phyloP scores from a whole-genome alignment of 2,329 filamentous ascomycete species.

The Cercospora janseana region DNA sequence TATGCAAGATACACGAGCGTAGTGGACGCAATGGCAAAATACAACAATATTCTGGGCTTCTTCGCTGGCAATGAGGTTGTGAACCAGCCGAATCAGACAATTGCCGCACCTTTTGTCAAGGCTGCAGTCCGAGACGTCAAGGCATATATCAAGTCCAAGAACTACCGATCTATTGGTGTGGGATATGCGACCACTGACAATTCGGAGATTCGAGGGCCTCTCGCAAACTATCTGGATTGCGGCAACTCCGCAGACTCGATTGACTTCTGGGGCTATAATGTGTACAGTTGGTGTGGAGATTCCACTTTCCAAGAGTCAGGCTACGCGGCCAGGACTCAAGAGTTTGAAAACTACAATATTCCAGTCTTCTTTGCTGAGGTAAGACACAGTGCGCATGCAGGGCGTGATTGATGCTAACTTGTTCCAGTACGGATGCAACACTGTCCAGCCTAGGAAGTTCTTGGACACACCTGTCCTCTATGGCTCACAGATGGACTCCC shows the following conservation, averaged over 20 bases:
- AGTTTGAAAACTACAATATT: constrained; percentile 86
- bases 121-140: constrained; percentile 95
- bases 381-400: background rate
- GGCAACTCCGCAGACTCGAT: constrained; percentile 66
- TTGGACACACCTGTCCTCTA: constrained; percentile 82
- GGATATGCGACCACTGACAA: constrained; percentile 97
- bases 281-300: constrained; percentile 97
- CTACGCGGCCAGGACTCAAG: constrained; percentile 76
- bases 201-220: constrained; percentile 71
- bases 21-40: constrained; percentile 74
- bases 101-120: constrained; percentile 90
- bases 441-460: constrained; percentile 69
- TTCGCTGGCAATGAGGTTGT: constrained; percentile 98
- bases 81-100: constrained; percentile 82
- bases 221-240: constrained; percentile 95
- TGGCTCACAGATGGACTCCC: constrained; percentile 72
- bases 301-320: constrained; percentile 74
- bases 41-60: constrained; percentile 92
- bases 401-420: background rate
- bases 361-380: constrained; percentile 93
- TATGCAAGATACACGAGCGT: constrained; percentile 80
- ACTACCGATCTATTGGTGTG: constrained; percentile 76
- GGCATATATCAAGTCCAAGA: constrained; percentile 78
- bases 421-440: constrained; percentile 82
- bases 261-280: constrained; percentile 99